Evolutionary conservation across 148 eudicot species (phyloP), one percentile per base, ranked within the genome.

Genomic region (Silene uniflora): DNA sequence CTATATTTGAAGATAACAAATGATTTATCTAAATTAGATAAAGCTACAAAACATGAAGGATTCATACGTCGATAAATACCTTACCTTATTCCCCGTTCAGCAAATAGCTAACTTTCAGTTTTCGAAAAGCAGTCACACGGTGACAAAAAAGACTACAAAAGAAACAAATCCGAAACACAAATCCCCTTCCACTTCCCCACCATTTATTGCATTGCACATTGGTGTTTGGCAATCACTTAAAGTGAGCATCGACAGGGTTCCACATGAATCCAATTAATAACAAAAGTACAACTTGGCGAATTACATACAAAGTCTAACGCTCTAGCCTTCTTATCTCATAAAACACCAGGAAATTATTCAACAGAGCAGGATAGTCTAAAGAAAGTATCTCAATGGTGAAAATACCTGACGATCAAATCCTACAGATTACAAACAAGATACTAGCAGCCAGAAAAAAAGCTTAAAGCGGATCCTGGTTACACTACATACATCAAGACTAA

Each of bases 401-500:
- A 46, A 82, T 60, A 27, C 73, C 83, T 27, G 62, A 76, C 24
- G 73, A 66, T 76, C 79, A 73, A 67, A 77, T 67, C 39, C 81
- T 80, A 80, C 75, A 83, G 70, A 76, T 65, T 77, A 80, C 83
- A 82, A 42, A 62, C 71, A 63, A 73, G 73, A 80, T 73, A 77
- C 78, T 27, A 39, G 73, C 83, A 69, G 63, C 64, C 77, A 68
- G 35, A 74, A 79, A 71, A 47, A 52, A 39, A 67, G 74, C 71
- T 25, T 62, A 14, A 54, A 49, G 78, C 71, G 67, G 64, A 71
- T 67, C 77, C 86, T 71, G 76, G 77, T 73, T 67, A 66, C 72
- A 68, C 75, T 81, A 84, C 79, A 78, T 78, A 78, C 84, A 81
- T 72, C 69, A 59, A 75, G 24, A 60, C 79, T 65, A 79, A 76